phyloP scores from a whole-genome alignment of 371 early-diverging fungal genomes.

The Lichtheimia ornata region DNA sequence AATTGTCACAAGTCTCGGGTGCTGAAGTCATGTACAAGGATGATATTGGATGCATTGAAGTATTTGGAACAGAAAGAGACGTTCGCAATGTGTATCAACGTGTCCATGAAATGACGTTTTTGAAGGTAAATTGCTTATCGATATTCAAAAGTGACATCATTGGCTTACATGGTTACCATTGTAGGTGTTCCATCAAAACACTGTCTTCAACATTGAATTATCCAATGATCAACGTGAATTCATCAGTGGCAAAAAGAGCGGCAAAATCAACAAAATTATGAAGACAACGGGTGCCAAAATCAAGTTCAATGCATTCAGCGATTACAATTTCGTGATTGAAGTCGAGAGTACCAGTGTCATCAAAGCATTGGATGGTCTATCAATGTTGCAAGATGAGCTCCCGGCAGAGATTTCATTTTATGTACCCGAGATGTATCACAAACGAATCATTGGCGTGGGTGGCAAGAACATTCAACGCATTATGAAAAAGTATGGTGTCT shows the following conservation, averaged over 20 bases:
- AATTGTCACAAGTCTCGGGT: constrained; percentile 56
- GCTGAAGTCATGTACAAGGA: constrained; percentile 56
- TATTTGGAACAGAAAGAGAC: constrained; percentile 60
- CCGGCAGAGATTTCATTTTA: constrained; percentile 88
- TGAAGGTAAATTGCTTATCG: constrained; percentile 29
- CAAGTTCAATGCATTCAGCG: constrained; percentile 62
- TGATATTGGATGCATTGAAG: constrained; percentile 54
- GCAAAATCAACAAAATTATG: constrained; percentile 91
- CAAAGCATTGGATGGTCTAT: constrained; percentile 68
- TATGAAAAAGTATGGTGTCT: constrained; percentile 95
- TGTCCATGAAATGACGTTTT: constrained; percentile 46
- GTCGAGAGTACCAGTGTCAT: constrained; percentile 59
- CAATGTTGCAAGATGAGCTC: constrained; percentile 78
- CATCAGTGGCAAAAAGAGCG: constrained; percentile 93
- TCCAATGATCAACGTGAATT: constrained; percentile 88
- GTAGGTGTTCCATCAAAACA: constrained; percentile 35
- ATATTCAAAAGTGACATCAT: not conserved
- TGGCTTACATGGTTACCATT: too few relatives aligned
- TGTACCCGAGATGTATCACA: constrained; percentile 89
- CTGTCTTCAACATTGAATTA: constrained; percentile 61
- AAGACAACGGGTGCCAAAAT: constrained; percentile 73
- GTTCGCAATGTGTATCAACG: constrained; percentile 61
- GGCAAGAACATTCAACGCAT: constrained; percentile 94
- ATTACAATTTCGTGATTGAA: constrained; percentile 79
- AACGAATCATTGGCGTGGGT: constrained; percentile 92